A percentile compares a stretch with the other conserved stretches of the same genome.
phyloP scores from a whole-genome alignment of 1,139 yeast species.

The Chernovozyma aurita region DNA sequence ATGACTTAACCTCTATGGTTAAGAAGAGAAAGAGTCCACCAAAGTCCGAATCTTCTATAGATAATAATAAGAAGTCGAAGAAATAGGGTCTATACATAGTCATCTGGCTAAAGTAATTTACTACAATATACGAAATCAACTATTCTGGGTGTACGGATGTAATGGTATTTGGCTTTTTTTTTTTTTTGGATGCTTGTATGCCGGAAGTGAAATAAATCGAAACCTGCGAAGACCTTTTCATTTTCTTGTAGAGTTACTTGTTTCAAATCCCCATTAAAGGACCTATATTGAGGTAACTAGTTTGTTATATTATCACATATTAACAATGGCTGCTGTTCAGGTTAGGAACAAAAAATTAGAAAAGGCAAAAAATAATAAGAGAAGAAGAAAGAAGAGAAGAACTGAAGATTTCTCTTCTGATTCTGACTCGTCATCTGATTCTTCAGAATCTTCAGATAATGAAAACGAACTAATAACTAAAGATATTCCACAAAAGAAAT shows the following conservation, averaged over 20 bases:
- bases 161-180: too few relatives aligned
- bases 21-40: constrained; percentile 27
- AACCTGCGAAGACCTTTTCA: too few relatives aligned
- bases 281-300: too few relatives aligned
- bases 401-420: constrained; percentile 53
- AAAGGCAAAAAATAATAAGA: constrained; percentile 15
- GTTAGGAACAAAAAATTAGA: constrained; percentile 1
- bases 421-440: constrained; percentile 37
- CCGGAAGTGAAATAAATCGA: too few relatives aligned
- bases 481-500: not conserved
- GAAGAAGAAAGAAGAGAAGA: constrained; percentile 75
- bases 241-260: too few relatives aligned
- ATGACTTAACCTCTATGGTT: constrained; percentile 33
- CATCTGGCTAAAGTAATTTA: not conserved
- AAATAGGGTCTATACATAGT: too few relatives aligned
- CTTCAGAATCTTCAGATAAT: constrained; percentile 14
- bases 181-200: too few relatives aligned
- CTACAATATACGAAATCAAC: not conserved
- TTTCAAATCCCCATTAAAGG: too few relatives aligned
- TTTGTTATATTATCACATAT: too few relatives aligned
- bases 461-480: constrained; percentile 9
- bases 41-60: not conserved
- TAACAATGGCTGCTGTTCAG: not conserved
- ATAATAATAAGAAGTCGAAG: constrained; percentile 10
- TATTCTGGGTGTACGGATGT: not conserved